Conservation (phyloP, 1,139 yeast genomes). For the Pneumocystis wakefieldiae region DNA sequence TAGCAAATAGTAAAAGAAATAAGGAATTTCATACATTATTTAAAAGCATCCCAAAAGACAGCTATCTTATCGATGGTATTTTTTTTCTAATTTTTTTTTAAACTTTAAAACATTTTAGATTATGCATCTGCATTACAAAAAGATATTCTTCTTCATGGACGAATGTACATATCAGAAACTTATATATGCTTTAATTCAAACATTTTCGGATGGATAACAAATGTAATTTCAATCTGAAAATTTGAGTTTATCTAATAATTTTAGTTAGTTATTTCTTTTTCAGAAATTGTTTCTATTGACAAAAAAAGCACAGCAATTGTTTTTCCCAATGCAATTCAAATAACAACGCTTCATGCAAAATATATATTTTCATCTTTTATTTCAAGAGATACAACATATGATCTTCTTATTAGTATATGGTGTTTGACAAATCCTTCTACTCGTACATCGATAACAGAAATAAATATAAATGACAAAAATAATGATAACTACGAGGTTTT, state of each 20-base stretch:
- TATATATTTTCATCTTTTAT: conserved; percentile 74
- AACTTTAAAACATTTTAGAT: conserved; percentile 27
- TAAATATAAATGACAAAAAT: conserved; percentile 17
- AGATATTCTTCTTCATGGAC: conserved; percentile 83
- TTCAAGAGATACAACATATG: conserved; percentile 64
- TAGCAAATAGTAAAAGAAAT: conserved; percentile 56
- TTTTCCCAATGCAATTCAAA: conserved; percentile 75
- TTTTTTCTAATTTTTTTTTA: background rate
- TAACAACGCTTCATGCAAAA: conserved; percentile 47
- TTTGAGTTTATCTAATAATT: background rate
- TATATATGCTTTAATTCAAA: conserved; percentile 84
- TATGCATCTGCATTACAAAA: conserved; percentile 80
- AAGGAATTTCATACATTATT: conserved; percentile 68
- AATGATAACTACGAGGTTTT: conserved; percentile 16
- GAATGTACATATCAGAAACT: conserved; percentile 67
- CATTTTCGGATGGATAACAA: conserved; percentile 84
- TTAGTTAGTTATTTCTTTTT: conserved; percentile 45
- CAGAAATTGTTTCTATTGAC: conserved; percentile 59
- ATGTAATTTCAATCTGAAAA: conserved; percentile 17
- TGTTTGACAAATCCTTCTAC: conserved; percentile 16
- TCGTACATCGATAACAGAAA: conserved; percentile 30
- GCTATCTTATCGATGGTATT: conserved; percentile 45
- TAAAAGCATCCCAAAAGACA: conserved; percentile 51
- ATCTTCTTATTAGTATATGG: conserved; percentile 38
- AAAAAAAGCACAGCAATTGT: conserved; percentile 74